Percentiles rank a stretch among this genome's conserved stretches.
Conservation (phyloP, 352 stramenopile genomes). For the Phytopythium cucurbitacearum region DNA sequence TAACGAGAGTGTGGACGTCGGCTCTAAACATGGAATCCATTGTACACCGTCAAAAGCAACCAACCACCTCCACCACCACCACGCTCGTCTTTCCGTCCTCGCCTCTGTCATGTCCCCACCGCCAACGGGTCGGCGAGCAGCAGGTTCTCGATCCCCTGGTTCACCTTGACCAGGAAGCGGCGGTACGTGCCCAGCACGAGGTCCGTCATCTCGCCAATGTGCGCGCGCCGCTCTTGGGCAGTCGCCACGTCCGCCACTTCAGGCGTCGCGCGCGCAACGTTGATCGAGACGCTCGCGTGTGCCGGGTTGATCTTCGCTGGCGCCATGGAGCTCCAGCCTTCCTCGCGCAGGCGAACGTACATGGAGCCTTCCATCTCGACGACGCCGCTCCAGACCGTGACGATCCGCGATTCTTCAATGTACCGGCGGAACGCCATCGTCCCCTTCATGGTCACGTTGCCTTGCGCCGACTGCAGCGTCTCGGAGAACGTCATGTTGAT, state of each 20-base stretch:
- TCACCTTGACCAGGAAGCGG: slow-evolving; percentile 31
- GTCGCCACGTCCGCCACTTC: slow-evolving; percentile 15
- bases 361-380: slow-evolving; percentile 26
- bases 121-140: slow-evolving; percentile 18
- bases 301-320: slow-evolving; percentile 11
- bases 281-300: slow-evolving; percentile 1
- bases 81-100: background rate
- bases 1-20: too few species aligned
- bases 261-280: slow-evolving; percentile 16
- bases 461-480: slow-evolving; percentile 13
- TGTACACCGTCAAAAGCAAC: too few species aligned
- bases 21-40: too few species aligned
- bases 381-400: slow-evolving; percentile 27
- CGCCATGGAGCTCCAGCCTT: slow-evolving; percentile 18
- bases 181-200: slow-evolving; percentile 41
- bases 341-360: slow-evolving; percentile 29
- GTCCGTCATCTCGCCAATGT: slow-evolving; percentile 49
- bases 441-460: slow-evolving; percentile 10
- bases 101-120: background rate
- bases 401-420: slow-evolving; percentile 13
- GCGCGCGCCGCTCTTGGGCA: slow-evolving; percentile 8
- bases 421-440: slow-evolving; percentile 22
- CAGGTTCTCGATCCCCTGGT: slow-evolving; percentile 35
- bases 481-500: slow-evolving; percentile 24
- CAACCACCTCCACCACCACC: too few species aligned